Evolutionary conservation across 2,329 filamentous ascomycete genomes (phyloP).

Genomic region (Colletotrichum shisoi): DNA sequence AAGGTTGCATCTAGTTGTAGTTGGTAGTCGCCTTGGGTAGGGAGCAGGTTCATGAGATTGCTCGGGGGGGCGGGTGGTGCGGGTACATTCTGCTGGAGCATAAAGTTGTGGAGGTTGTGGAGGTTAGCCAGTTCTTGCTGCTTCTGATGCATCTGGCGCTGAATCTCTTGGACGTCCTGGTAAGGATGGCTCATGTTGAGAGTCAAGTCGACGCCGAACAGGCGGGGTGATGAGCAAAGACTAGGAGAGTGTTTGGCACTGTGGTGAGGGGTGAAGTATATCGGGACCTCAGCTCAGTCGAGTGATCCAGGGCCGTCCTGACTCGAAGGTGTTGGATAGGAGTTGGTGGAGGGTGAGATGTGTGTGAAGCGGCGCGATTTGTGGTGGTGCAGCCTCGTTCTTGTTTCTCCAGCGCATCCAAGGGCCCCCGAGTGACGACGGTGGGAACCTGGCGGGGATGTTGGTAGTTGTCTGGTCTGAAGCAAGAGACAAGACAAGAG

Average conservation of each 20-base stretch:
- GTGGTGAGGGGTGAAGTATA: conserved; percentile 14
- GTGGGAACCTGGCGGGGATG: conserved; percentile 26
- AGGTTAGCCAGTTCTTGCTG: conserved; percentile 37
- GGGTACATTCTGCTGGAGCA: conserved; percentile 26
- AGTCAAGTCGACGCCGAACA: conserved; percentile 21
- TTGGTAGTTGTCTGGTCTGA: not conserved
- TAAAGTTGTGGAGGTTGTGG: conserved; percentile 27
- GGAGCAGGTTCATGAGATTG: conserved; percentile 22
- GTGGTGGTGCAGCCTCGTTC: conserved; percentile 36
- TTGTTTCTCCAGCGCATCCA: conserved; percentile 25
- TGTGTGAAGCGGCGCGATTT: conserved; percentile 18
- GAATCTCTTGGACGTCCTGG: conserved; percentile 32
- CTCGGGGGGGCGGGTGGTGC: conserved; percentile 20
- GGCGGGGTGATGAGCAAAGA: conserved; percentile 19
- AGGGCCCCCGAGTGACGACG: conserved; percentile 28
- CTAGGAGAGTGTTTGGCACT: conserved; percentile 9
- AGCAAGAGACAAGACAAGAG: not conserved
- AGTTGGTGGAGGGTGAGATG: not conserved
- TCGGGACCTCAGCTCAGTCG: conserved; percentile 9
- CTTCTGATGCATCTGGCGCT: conserved; percentile 37
- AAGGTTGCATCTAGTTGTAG: conserved; percentile 34
- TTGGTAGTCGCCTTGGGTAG: conserved; percentile 31
- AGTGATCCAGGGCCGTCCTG: conserved; percentile 9
- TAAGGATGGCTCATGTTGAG: conserved; percentile 38
- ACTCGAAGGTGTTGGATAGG: not conserved